A percentile compares a stretch with the other conserved stretches of the same genome.
Evolutionary conservation across 495 filamentous ascomycete genomes (phyloP).

Genomic region (Trichoderma virens): DNA sequence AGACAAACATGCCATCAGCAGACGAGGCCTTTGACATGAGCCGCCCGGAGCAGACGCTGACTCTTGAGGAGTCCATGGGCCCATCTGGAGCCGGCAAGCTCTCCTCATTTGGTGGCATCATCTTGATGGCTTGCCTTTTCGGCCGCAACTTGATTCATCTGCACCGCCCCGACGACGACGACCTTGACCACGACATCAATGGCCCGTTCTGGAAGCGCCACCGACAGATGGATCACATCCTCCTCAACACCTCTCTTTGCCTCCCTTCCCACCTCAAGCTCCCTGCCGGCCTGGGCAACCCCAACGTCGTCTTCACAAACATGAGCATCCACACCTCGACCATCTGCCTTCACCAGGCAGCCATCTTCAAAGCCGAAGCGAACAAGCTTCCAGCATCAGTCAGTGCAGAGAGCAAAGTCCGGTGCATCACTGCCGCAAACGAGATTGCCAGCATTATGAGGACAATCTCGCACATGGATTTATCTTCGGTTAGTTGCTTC

Average conservation of each 20-base stretch:
- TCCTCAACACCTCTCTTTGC: conserved; percentile 76
- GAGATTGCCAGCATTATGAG: conserved; percentile 97
- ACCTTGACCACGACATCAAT: conserved; percentile 80
- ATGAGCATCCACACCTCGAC: conserved; percentile 96
- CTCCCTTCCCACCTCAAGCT: conserved; percentile 79
- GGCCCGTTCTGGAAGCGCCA: conserved; percentile 97
- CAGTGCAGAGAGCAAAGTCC: conserved; percentile 78
- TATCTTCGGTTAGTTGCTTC: conserved; percentile 59
- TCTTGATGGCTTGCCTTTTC: conserved; percentile 80
- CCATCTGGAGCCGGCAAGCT: conserved; percentile 62
- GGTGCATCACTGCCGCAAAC: conserved; percentile 87
- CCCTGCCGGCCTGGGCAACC: conserved; percentile 63
- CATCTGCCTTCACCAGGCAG: conserved; percentile 95
- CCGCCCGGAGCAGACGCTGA: conserved; percentile 59
- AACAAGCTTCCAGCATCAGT: conserved; percentile 71
- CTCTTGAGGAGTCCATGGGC: conserved; percentile 64
- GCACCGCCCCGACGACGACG: conserved; percentile 77
- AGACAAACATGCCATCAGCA: conserved; percentile 73
- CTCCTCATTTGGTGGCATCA: conserved; percentile 72
- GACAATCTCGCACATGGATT: conserved; percentile 84
- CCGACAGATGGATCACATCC: conserved; percentile 77
- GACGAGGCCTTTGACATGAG: conserved; percentile 85
- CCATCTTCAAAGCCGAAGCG: conserved; percentile 94
- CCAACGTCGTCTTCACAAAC: conserved; percentile 90
- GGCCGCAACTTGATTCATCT: conserved; percentile 92